A percentile compares a stretch with the other conserved stretches of the same genome.
Evolutionary conservation across 768 basidiomycete species (phyloP).

Genomic region (Crucibulum laeve): DNA sequence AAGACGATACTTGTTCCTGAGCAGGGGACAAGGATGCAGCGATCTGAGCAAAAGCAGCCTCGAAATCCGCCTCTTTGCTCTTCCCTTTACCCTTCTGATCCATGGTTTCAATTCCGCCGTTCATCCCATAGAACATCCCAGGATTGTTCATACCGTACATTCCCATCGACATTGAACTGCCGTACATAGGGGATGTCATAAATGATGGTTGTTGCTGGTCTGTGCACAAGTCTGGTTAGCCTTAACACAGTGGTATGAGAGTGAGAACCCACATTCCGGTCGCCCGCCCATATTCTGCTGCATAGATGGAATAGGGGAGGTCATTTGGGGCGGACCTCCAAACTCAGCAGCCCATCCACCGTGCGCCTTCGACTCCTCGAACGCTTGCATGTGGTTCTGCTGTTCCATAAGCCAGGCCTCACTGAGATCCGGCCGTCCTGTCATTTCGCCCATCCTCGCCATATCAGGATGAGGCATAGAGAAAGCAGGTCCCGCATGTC

Average conservation of each 20-base stretch:
- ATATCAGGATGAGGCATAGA: conserved; percentile 26
- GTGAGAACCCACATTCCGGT: conserved; percentile 32
- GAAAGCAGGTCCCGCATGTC: conserved; percentile 27
- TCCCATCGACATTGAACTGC: conserved; percentile 32
- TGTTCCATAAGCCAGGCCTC: conserved; percentile 54
- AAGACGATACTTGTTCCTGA: conserved; percentile 36
- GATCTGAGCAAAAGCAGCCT: conserved; percentile 76
- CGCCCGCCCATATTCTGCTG: conserved; percentile 29
- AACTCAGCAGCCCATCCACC: conserved; percentile 62
- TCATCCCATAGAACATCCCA: conserved; percentile 27
- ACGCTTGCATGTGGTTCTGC: conserved; percentile 33
- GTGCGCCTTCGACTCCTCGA: conserved; percentile 26
- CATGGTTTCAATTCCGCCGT: conserved; percentile 14
- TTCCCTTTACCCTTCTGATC: conserved; percentile 74
- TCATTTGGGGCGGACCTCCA: conserved; percentile 20
- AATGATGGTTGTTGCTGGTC: conserved; percentile 39
- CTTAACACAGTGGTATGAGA: neutral
- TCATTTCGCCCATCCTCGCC: conserved; percentile 27
- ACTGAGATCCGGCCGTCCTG: conserved; percentile 30
- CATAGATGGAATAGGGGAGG: conserved; percentile 16
- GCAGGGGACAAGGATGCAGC: conserved; percentile 44
- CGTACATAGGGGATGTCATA: conserved; percentile 31
- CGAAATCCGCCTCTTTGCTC: conserved; percentile 72
- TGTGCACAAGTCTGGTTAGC: conserved; percentile 8
- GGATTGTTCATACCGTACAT: conserved; percentile 29